Evolutionary conservation across 1,284 basidiomycete genomes (phyloP), one percentile per base, ranked within the genome.

Genomic region (Tilletia horrida): DNA sequence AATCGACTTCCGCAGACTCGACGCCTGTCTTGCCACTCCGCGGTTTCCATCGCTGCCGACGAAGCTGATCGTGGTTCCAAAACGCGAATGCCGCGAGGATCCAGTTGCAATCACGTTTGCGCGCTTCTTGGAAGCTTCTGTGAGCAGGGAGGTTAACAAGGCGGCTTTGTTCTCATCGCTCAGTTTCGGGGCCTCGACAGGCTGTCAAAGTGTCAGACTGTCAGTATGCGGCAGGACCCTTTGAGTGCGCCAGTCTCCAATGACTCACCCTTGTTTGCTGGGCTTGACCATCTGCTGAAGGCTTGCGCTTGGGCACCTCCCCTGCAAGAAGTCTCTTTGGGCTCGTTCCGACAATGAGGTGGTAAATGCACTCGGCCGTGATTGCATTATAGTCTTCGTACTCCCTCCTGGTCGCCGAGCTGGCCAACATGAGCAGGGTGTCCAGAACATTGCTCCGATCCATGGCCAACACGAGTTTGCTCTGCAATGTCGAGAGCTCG

Each of bases 21-120:
- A 64, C 11, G 75, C 75, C 27, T 69, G 69, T 8, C 73, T 71
- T 6, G 80, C 77, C 9, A 79, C 73, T 9, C 76, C 70, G 43
- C 71, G 66, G 61, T 74, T 66, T 40, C 80, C 80, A 23, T 77
- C 75, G 4, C 70, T 67, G 14, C 72, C 79, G 40, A 70, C 61
- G 64, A 78, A 81, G 69, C 75, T 73, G 71, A 82, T 74, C 27
- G 78, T 74, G 40, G 80, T 80, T 14, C 77, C 76, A 68, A 80
- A 81, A 27, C 78, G 76, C 43, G 78, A 78, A 57, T 81, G 80
- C 4, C 80, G 74, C 11, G 76, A 71, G 0, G 74, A 65, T 2
- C 68, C 64, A 27, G 65, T 67, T 29, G 67, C 50, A 1, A 66
- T 16, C 7, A 66, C 57, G 14, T 70, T 67, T 13, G 69, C 69